Evolutionary conservation across 352 stramenopile species (phyloP), one percentile per base, ranked within the genome.

Genomic region (Thraustochytrium sp.): DNA sequence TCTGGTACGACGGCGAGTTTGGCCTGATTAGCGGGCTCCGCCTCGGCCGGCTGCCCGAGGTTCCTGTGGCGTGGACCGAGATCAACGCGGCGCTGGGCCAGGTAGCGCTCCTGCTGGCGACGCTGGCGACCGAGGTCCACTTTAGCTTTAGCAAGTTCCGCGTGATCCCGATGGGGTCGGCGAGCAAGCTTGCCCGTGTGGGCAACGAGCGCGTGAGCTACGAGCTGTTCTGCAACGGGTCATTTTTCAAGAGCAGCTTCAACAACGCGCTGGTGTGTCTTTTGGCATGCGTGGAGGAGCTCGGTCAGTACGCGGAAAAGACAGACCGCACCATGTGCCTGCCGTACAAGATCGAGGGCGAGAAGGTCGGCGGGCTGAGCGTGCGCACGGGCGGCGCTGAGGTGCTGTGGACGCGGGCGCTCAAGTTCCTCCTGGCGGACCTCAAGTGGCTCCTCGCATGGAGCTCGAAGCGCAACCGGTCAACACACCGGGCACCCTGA

Each of bases 391-490:
- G 85, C 29, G 91, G 90, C 29, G 94, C 96, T 62, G 91, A 96
- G 61, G 93, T 95, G 65, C 90, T 95, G 84, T 97, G 93, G 93
- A 97, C 92, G 36, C 91, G 92, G 74, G 92, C 92, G 46, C 88
- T 96, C 55, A 96, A 96, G 83, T 96, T 94, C 86, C 89, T 96
- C 89, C 89, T 96, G 53, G 94, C 92, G 72, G 89, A 96, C 82
- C 88, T 96, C 53, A 96, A 96, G 86, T 97, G 93, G 93, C 89
- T 97, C 31, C 75, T 96, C 18, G 93, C 92, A 61, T 97, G 93
- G 93, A 93, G 93, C 64, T 93, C 91, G 0, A 96, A 96, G 86
- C 91, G 88, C 56, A 44, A 83, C 2, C 85, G 62, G 31, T 26
- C 59, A 46, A 18, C 59, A 18, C 59, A 46, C n/a, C 48, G 48